These are phyloP conservation scores for Amanita molliuscula DNA, from an alignment of 768 basidiomycete genomes.

Conservation along the genomic window DNA sequence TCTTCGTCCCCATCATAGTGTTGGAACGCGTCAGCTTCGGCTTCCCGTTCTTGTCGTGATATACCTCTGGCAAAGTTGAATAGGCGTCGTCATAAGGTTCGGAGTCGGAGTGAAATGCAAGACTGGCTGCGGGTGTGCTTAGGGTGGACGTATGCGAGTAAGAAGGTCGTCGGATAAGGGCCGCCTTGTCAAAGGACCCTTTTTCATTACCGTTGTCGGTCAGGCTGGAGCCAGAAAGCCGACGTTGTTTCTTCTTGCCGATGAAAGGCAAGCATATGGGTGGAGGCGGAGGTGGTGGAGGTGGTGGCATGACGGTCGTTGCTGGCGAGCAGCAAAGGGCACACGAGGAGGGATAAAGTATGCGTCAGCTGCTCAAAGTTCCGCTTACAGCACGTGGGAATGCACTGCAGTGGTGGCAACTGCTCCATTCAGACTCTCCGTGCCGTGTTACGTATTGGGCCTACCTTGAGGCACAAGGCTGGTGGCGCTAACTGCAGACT, in stretches of 20 bases:
- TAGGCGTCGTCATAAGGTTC: conserved; percentile 47
- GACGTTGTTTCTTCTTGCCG: conserved; percentile 36
- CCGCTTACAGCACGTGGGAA: background rate
- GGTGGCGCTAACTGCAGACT: too few species aligned
- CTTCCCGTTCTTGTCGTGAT: conserved; percentile 26
- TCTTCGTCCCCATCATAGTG: conserved; percentile 51
- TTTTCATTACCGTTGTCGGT: conserved; percentile 13
- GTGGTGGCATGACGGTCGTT: conserved; percentile 42
- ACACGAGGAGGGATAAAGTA: conserved; percentile 1
- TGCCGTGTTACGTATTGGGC: background rate
- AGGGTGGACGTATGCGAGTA: conserved; percentile 34
- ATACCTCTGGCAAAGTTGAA: conserved; percentile 19
- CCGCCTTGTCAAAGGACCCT: conserved; percentile 1
- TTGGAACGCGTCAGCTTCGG: conserved; percentile 37
- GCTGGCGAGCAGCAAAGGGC: conserved; percentile 7
- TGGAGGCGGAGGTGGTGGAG: conserved; percentile 44
- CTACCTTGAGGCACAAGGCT: too few species aligned
- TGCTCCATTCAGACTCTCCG: background rate
- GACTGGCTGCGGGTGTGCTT: conserved; percentile 31
- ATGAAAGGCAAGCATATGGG: conserved; percentile 54
- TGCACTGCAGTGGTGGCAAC: background rate
- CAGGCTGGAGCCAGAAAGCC: conserved; percentile 37
- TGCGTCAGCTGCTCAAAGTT: background rate
- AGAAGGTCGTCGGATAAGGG: conserved; percentile 26
- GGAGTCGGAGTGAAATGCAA: conserved; percentile 52